Base-by-base conservation (phyloP, 208 protist genomes). In the Trypanosoma rangeli region DNA sequence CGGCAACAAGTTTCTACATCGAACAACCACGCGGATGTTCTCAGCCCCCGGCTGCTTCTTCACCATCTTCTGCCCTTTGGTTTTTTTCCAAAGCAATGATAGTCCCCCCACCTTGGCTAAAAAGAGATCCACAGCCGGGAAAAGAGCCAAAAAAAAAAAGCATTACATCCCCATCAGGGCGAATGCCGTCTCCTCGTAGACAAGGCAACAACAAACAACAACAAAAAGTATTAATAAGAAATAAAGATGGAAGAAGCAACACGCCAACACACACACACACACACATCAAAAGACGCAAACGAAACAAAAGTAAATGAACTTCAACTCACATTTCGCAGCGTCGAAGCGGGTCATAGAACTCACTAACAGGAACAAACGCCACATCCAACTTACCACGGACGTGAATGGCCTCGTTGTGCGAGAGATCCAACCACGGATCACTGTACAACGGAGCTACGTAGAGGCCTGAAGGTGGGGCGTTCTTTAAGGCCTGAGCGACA, bases 11-110 rank as follows among this genome's bases (percentile, higher is more conserved):
- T 93, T 84, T 39, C 92, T 87, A 63, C 80, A 89, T 44, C 92
- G 88, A 42, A 97, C 86, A 31, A 97, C 86, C 60, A 97, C 92
- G 56, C 92, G 88, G 70, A 97, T 97, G 70, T 97, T 97, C 81
- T 97, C 89, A 68, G 85, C 79, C 0, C 83, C 87, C 0, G 73
- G 31, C 24, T 74, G 70, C 66, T 94, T 94, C 66, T 90, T 91
- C 37, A 78, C 83, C 86, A 93, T 96, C 31, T 31, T 46, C 22
- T 16, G 44, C 10, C 56, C 49, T 53, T 24, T 53, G 2, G 33
- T 26, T 3, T 26, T 53, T 5, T 53, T 28, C 49, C 42, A 46
- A 46, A 10, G 42, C 42, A 18, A 18, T 18, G 42, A 46, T 18
- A 20, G 8, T 9, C 42, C 42, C 8, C 42, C 42, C 13, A 46